Base-by-base conservation (phyloP, 169 alveolate species). In the Cryptosporidium ryanae region DNA sequence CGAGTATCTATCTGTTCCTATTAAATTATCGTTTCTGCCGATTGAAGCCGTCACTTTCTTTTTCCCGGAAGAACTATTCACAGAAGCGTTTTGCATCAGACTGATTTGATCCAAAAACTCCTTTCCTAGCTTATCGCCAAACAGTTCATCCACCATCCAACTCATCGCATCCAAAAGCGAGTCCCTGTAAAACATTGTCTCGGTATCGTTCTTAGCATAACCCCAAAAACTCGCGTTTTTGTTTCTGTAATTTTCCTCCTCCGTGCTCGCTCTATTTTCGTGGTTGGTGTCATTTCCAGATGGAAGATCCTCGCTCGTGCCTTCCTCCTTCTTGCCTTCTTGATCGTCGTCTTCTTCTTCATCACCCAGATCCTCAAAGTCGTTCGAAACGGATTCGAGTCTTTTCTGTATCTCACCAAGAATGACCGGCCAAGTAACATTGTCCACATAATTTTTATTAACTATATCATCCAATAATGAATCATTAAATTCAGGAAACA, bases 391-490 rank as follows among this genome's bases (percentile, higher is more conserved):
- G 12, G 83, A 49, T 5, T 68, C 66, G 21, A 27, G 50, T 64
- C 34, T 27, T 34, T 34, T 50, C 29, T 32, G 83, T 49, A 68
- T 25, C 15, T 15, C 34, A 8, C 55, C 83, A 8, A 68, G 18
- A 21, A 55, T 32, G 7, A 68, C 32, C 7, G 87, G 87, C 87
- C 87, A 76, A 32, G 87, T 44, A 5, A 68, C 54, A 1, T 13
- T n/a, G 18, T 68, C 83, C 25, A 68, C 34, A 43, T 25, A 46
- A n/a, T 23, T 21, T 0, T 48, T 34, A 3, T 64, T 64, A 32
- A 17, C 0, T 64, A 38, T 52, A 34, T 4, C 18, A 31, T 7
- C 32, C 13, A 52, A 52, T 52, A 52, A 52, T 48, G 82, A 66
- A 48, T 21, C 43, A 10, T 38, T 23, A 25, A 32, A 46, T n/a